Base-by-base conservation (phyloP, 2,329 filamentous ascomycete genomes). In the Microsporum audouinii region DNA sequence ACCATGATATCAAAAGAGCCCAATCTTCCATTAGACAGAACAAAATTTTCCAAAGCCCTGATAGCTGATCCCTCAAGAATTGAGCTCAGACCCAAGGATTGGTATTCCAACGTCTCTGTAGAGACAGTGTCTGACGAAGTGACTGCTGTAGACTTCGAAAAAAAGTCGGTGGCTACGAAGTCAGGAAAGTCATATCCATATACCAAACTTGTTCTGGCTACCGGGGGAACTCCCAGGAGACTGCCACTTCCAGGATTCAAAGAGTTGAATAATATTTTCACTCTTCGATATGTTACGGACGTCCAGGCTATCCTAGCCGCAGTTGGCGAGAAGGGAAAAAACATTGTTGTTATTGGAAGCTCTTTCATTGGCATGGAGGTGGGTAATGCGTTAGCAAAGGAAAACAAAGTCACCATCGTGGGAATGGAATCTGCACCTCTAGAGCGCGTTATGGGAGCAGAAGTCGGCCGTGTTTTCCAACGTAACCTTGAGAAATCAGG, bases 311-410 rank as follows among this genome's bases (percentile, higher is more conserved):
- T 99, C 66, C 80, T 90, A 31, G 80, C 79, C 0, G 89, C 90
- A 5, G 88, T 95, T 55, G 90, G 90, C 5, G 77, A 82, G 34
- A 84, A 89, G 49, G 87, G 88, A 70, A 96, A 96, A 81, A 96
- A 96, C 74, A 85, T 99, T 66, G 90, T 96, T 55, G 81, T 99
- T 12, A 80, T 99, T 60, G 94, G 94, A 45, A 92, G 88, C 62
- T 95, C 90, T 0, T 99, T 99, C 75, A 99, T 99, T 70, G 94
- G 94, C 45, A 95, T 99, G 88, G 94, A 99, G 75, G 84, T 95
- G n/a, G 92, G 88, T 63, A 94, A 91, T 65, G 87, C 78, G 59
- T 77, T 95, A 0, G 86, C 88, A 51, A 88, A 87, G 68, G 87
- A 88, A 68, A 95, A 99, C 72, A 77, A 86, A 6, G 91, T 99